Percentiles rank a stretch among this genome's conserved stretches.
Evolutionary conservation across 2,329 filamentous ascomycete genomes (phyloP).

Genomic region (Aspergillus sp.): DNA sequence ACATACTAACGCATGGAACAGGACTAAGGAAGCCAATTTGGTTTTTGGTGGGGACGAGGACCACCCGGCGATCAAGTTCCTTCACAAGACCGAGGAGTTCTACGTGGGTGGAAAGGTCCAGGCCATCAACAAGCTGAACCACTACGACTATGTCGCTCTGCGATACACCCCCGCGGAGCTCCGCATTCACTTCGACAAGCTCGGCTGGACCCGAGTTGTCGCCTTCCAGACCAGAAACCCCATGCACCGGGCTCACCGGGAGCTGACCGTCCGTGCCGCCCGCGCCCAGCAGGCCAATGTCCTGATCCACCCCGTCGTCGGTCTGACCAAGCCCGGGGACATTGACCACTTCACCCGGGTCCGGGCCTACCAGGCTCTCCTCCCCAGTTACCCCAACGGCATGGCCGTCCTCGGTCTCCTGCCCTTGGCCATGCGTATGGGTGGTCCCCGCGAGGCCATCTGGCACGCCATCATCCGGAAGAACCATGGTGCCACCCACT

Average conservation of each 20-base stretch:
- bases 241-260: slow-evolving; percentile 97
- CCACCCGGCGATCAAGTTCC: slow-evolving; percentile 87
- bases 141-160: slow-evolving; percentile 97
- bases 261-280: slow-evolving; percentile 93
- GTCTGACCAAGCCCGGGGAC: slow-evolving; percentile 96
- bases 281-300: slow-evolving; percentile 96
- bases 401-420: slow-evolving; percentile 96
- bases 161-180: slow-evolving; percentile 94
- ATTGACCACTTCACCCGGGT: slow-evolving; percentile 99
- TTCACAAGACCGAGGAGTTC: slow-evolving; percentile 74
- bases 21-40: slow-evolving; percentile 78
- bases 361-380: slow-evolving; percentile 93
- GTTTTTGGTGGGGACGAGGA: slow-evolving; percentile 90
- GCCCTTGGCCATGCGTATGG: slow-evolving; percentile 97
- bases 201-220: slow-evolving; percentile 90
- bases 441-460: slow-evolving; percentile 92
- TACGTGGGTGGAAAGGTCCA: slow-evolving; percentile 96
- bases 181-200: slow-evolving; percentile 96
- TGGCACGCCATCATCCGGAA: slow-evolving; percentile 99
- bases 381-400: slow-evolving; percentile 95
- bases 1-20: slow-evolving; percentile 29
- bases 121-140: slow-evolving; percentile 87
- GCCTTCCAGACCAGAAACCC: slow-evolving; percentile 99
- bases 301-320: slow-evolving; percentile 96
- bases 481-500: slow-evolving; percentile 98